phyloP scores from a whole-genome alignment of 2,329 filamentous ascomycete species.

The Furcasterigmium sp. region DNA sequence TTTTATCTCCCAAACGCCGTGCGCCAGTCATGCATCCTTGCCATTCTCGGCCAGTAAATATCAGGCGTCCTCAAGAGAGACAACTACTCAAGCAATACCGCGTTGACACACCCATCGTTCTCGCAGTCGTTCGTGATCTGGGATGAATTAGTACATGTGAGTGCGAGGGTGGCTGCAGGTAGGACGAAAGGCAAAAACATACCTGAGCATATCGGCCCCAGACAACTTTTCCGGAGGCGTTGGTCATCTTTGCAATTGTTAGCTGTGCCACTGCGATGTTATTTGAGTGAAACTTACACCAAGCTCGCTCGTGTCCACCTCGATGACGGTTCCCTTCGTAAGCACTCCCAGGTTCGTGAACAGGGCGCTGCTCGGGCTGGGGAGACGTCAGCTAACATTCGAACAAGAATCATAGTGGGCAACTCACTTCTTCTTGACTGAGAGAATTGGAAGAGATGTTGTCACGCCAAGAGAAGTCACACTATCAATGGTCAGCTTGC shows the following conservation, averaged over 20 bases:
- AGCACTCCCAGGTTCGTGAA: slow-evolving; percentile 91
- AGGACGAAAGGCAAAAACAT: not conserved
- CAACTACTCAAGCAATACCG: slow-evolving; percentile 27
- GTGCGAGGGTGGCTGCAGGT: no score
- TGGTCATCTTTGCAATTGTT: slow-evolving; percentile 31
- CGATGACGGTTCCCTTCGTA: slow-evolving; percentile 65
- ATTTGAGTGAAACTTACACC: slow-evolving; percentile 59
- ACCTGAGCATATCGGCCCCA: slow-evolving; percentile 67
- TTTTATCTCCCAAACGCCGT: no score
- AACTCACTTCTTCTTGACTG: slow-evolving; percentile 33
- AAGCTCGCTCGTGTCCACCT: slow-evolving; percentile 90
- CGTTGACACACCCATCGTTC: slow-evolving; percentile 41
- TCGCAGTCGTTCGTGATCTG: slow-evolving; percentile 41
- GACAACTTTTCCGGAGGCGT: slow-evolving; percentile 85
- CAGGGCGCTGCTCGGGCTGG: slow-evolving; percentile 32
- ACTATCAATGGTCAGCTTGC: slow-evolving; percentile 50
- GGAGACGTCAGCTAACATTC: slow-evolving; percentile 66
- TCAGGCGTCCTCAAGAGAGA: no score
- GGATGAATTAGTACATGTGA: slow-evolving; percentile 11
- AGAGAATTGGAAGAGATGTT: slow-evolving; percentile 76
- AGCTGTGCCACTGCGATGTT: not conserved
- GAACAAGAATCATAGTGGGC: not conserved
- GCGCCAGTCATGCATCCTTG: no score
- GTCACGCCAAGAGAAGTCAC: slow-evolving; percentile 81
- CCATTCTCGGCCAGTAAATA: no score